Evolutionary conservation across 306 rosid genomes (phyloP).

Genomic region (Cicer chorassanicum): DNA sequence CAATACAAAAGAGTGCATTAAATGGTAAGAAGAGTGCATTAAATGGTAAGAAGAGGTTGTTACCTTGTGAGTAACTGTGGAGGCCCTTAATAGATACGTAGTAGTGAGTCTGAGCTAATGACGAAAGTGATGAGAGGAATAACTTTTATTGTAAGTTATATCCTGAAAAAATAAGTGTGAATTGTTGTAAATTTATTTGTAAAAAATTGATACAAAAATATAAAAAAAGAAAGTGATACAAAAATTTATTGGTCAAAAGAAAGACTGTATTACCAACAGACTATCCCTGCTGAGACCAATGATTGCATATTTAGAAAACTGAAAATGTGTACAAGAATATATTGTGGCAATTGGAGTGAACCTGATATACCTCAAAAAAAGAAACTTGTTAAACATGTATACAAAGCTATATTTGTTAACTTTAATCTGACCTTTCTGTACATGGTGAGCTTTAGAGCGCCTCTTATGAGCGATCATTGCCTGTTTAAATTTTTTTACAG

Average conservation of each 20-base stretch:
- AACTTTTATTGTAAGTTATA: no score
- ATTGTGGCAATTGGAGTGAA: conserved; percentile 66
- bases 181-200: no score
- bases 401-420: conserved; percentile 31
- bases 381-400: conserved; percentile 20
- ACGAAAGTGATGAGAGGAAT: no score
- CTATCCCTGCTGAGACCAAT: conserved; percentile 63
- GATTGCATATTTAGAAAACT: conserved; percentile 71
- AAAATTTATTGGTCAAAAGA: not conserved
- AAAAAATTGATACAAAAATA: no score
- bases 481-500: conserved; percentile 69
- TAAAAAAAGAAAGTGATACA: no score
- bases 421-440: conserved; percentile 58
- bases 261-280: conserved; percentile 63
- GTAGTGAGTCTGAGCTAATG: no score
- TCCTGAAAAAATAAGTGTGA: no score
- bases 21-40: no score
- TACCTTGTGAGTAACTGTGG: no score
- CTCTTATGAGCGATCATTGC: conserved; percentile 56
- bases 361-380: conserved; percentile 47
- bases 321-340: conserved; percentile 72
- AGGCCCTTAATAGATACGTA: no score
- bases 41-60: no score
- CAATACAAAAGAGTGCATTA: no score
- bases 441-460: conserved; percentile 56